These are phyloP conservation scores for Starmerella khaoyaiensis DNA, from an alignment of 805 yeast genomes.

Conservation along the genomic window DNA sequence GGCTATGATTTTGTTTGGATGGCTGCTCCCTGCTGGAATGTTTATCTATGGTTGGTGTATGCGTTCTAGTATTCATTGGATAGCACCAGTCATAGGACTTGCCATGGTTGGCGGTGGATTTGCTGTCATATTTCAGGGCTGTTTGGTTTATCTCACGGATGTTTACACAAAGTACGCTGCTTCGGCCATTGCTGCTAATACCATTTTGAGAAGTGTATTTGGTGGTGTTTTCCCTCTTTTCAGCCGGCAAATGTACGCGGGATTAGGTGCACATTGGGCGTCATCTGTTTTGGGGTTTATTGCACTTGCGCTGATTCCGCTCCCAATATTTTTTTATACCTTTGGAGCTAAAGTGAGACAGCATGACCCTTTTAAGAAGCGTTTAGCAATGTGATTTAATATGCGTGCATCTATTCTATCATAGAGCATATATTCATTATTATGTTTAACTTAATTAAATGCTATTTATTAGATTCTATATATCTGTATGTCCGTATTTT, in stretches of 20 bases:
- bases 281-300: slow-evolving; percentile 38
- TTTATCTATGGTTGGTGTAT: slow-evolving; percentile 88
- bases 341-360: slow-evolving; percentile 31
- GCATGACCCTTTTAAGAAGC: slow-evolving; percentile 14
- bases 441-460: neutral
- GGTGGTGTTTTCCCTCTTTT: slow-evolving; percentile 56
- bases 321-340: slow-evolving; percentile 41
- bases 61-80: slow-evolving; percentile 44
- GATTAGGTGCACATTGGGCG: slow-evolving; percentile 42
- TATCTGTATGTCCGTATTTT: neutral
- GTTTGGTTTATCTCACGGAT: slow-evolving; percentile 48
- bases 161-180: slow-evolving; percentile 47
- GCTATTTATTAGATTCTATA: neutral
- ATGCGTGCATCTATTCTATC: neutral
- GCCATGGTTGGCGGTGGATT: slow-evolving; percentile 41
- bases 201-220: slow-evolving; percentile 42
- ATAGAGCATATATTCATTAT: neutral
- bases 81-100: slow-evolving; percentile 45
- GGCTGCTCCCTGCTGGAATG: slow-evolving; percentile 59
- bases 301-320: slow-evolving; percentile 33
- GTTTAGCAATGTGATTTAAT: slow-evolving; percentile 1
- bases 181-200: slow-evolving; percentile 50
- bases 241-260: slow-evolving; percentile 45
- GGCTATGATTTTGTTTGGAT: slow-evolving; percentile 61
- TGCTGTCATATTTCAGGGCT: slow-evolving; percentile 45